Conservation (phyloP, 1,284 basidiomycete species). For the Melampsora larici-populina region DNA sequence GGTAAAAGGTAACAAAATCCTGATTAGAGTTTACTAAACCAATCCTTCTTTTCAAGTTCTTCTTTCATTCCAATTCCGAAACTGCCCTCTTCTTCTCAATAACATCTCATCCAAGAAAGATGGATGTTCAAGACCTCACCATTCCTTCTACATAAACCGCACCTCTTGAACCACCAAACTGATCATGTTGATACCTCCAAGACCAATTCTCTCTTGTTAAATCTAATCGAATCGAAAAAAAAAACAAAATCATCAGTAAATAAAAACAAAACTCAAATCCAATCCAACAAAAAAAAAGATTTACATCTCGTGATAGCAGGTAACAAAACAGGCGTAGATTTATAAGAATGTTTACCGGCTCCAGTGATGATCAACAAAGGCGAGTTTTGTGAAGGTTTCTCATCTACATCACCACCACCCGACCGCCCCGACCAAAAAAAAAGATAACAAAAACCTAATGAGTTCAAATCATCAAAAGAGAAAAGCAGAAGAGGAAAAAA, state of each 20-base stretch:
- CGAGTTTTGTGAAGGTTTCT: neutral
- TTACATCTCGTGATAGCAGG: slow-evolving; percentile 49
- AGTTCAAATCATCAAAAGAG: neutral
- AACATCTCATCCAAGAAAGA: too few species aligned
- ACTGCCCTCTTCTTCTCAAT: too few species aligned
- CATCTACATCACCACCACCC: neutral
- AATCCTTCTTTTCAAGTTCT: too few species aligned
- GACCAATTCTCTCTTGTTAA: neutral
- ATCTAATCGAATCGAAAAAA: neutral
- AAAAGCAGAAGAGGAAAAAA: slow-evolving; percentile 18
- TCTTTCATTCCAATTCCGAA: too few species aligned
- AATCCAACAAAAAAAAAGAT: too few species aligned
- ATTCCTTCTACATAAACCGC: neutral
- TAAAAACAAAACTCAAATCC: neutral
- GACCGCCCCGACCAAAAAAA: neutral
- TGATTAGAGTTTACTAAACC: too few species aligned
- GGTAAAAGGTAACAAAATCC: too few species aligned
- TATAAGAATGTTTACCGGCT: slow-evolving; percentile 51
- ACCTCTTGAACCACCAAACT: neutral
- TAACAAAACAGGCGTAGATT: slow-evolving; percentile 50
- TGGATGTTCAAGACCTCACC: too few species aligned
- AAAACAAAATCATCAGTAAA: neutral
- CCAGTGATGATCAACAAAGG: slow-evolving; percentile 53
- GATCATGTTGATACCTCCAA: neutral
- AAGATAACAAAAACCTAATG: neutral